Conservation (phyloP, 208 protist species). For the Trypanosoma boissoni region DNA sequence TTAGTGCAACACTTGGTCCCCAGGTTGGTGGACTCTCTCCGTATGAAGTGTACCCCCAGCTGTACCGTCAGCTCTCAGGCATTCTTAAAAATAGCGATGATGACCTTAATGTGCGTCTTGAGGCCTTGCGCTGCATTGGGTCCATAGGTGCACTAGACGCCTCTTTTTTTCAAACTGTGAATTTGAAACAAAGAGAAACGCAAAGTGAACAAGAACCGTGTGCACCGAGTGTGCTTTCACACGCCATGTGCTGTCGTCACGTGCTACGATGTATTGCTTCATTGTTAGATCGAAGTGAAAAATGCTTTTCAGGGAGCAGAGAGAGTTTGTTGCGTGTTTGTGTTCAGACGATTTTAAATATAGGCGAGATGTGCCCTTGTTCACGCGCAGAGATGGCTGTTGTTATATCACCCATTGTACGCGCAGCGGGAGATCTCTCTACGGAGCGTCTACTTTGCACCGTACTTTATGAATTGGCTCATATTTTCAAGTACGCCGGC, state of each 20-base stretch:
- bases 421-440: constrained; percentile 47
- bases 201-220: constrained; percentile 26
- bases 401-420: constrained; percentile 56
- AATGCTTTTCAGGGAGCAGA: constrained; percentile 32
- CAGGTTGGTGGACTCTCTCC: constrained; percentile 56
- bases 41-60: constrained; percentile 67
- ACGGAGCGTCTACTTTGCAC: constrained; percentile 50
- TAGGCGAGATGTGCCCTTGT: constrained; percentile 63
- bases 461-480: constrained; percentile 68
- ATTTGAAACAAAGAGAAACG: constrained; percentile 26
- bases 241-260: constrained; percentile 70
- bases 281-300: constrained; percentile 52
- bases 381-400: constrained; percentile 57
- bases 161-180: constrained; percentile 67
- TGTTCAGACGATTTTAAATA: constrained; percentile 77
- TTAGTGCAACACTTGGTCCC: constrained; percentile 60
- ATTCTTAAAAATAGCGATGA: constrained; percentile 70
- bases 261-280: constrained; percentile 59
- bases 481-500: constrained; percentile 65
- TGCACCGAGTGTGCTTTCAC: constrained; percentile 22
- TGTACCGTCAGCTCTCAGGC: constrained; percentile 61
- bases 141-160: constrained; percentile 76
- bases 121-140: constrained; percentile 74
- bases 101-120: constrained; percentile 66
- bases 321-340: constrained; percentile 51